Conservation (phyloP, 164 flowering plant species). For the Nelumbo lutea region DNA sequence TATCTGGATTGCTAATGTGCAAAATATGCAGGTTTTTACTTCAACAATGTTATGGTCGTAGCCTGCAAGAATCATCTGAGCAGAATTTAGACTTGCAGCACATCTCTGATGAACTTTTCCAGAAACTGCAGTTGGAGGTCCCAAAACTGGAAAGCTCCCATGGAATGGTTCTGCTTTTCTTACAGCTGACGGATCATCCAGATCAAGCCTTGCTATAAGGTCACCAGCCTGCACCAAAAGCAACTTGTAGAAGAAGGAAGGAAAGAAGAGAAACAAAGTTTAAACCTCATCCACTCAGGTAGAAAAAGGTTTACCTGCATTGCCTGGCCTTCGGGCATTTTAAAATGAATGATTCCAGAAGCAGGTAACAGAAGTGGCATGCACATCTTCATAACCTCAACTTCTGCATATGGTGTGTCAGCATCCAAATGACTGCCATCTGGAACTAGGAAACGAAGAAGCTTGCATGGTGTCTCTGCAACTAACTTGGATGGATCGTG, state of each 20-base stretch:
- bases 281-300: not conserved
- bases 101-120: constrained; percentile 98
- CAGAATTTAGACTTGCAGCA: constrained; percentile 89
- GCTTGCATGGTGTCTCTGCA: constrained; percentile 99
- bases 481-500: constrained; percentile 98
- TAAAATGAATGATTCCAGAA: constrained; percentile 78
- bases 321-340: constrained; percentile 97
- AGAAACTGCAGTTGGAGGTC: constrained; percentile 91
- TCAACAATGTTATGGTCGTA: constrained; percentile 93
- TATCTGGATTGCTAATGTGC: not conserved
- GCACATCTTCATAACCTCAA: constrained; percentile 99
- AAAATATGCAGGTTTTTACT: constrained; percentile 33
- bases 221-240: constrained; percentile 71
- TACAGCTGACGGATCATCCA: constrained; percentile 99
- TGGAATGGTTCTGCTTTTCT: constrained; percentile 95
- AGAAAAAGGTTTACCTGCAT: constrained; percentile 67
- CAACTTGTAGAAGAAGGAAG: not conserved
- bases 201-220: constrained; percentile 88
- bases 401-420: constrained; percentile 96
- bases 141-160: constrained; percentile 87
- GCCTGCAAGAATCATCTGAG: constrained; percentile 96
- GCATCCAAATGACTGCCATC: constrained; percentile 91
- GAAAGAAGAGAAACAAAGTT: not conserved
- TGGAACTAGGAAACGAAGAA: constrained; percentile 73
- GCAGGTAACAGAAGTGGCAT: constrained; percentile 99